A percentile compares a stretch with the other conserved stretches of the same genome.
Evolutionary conservation across 495 filamentous ascomycete genomes (phyloP).

Genomic region (Terfezia boudieri): DNA sequence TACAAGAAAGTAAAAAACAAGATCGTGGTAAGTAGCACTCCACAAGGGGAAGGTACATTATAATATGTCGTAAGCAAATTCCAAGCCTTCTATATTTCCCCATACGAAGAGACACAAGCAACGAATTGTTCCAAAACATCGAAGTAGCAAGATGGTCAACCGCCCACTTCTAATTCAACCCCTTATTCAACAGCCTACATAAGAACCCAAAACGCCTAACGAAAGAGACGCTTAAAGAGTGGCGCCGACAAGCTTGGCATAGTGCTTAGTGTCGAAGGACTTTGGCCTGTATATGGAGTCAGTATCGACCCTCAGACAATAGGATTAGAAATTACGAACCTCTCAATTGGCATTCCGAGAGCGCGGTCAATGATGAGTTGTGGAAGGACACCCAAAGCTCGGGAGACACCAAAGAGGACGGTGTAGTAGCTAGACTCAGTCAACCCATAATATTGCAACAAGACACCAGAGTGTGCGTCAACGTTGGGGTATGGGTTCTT

Average conservation of each 20-base stretch:
- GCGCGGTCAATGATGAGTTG: conserved; percentile 99
- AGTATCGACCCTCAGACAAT: conserved; percentile 18
- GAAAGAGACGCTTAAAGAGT: conserved; percentile 15
- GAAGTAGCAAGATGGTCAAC: too few species aligned
- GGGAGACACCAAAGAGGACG: conserved; percentile 93
- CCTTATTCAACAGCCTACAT: neutral
- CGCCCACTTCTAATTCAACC: too few species aligned
- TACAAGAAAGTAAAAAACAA: neutral
- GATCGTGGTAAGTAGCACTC: neutral
- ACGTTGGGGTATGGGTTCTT: conserved; percentile 73
- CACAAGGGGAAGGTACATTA: too few species aligned
- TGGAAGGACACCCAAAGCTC: conserved; percentile 91
- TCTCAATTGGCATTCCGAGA: conserved; percentile 63
- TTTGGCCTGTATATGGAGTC: conserved; percentile 43
- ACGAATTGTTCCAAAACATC: too few species aligned
- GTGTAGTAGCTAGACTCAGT: conserved; percentile 99
- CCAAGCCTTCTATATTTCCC: too few species aligned
- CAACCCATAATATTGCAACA: conserved; percentile 97
- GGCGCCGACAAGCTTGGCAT: conserved; percentile 77
- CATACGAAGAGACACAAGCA: too few species aligned
- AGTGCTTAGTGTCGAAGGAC: conserved; percentile 92
- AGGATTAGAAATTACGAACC: conserved; percentile 5
- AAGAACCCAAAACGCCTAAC: neutral
- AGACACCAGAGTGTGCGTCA: conserved; percentile 82
- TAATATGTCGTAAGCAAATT: too few species aligned